Conservation (phyloP, 78 protist genomes). For the Polysphondylium violaceum region DNA sequence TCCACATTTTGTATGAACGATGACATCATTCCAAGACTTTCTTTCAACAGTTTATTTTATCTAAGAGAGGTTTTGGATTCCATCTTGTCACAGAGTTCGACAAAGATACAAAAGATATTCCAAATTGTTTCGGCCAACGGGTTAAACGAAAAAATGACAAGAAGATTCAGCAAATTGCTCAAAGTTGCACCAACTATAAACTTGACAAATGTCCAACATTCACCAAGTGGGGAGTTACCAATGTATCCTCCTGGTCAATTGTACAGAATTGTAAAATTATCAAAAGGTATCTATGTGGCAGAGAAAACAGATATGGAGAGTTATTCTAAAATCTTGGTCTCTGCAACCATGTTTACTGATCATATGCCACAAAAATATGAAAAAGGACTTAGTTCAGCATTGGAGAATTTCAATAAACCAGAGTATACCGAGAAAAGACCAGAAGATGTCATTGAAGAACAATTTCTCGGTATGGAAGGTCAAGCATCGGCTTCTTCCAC, state of each 20-base stretch:
- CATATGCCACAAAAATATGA: constrained; percentile 82
- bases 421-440: constrained; percentile 22
- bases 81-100: constrained; percentile 39
- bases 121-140: constrained; percentile 51
- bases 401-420: constrained; percentile 1
- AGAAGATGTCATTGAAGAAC: neutral
- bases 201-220: constrained; percentile 42
- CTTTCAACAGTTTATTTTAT: constrained; percentile 52
- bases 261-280: constrained; percentile 24
- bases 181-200: constrained; percentile 71
- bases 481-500: too few relatives aligned
- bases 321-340: constrained; percentile 65
- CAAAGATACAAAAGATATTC: constrained; percentile 61
- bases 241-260: constrained; percentile 72
- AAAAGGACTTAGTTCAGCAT: constrained; percentile 28
- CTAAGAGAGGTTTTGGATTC: constrained; percentile 53
- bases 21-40: constrained; percentile 71
- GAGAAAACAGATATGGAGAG: constrained; percentile 34
- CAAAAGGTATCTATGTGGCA: constrained; percentile 60
- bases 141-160: constrained; percentile 25
- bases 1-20: constrained; percentile 64
- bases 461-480: too few relatives aligned
- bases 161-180: constrained; percentile 49
- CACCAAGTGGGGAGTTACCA: constrained; percentile 17
- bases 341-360: constrained; percentile 71